Base-by-base conservation (phyloP, 164 flowering plant species). In the Chloranthus sessilifolius region DNA sequence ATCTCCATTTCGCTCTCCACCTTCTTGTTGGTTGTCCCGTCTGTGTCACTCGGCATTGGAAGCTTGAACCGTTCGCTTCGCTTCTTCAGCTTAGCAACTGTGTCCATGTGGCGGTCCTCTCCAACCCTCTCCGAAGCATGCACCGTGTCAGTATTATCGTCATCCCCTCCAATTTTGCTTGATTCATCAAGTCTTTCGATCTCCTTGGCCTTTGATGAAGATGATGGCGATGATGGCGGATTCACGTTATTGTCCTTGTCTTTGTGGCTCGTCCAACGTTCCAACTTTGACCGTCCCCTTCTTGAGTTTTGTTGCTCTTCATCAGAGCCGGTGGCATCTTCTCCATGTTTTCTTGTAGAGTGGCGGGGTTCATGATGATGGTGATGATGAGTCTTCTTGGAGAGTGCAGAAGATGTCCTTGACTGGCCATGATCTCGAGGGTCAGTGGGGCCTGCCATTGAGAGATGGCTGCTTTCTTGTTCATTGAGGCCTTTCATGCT, bases 11-110 rank as follows among this genome's bases (percentile, higher is more conserved):
- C 97, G 47, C 28, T 60, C 49, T 83, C 97, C 54, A 59, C 60
- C 72, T 74, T 89, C 61, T 72, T 77, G 24, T 62, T 62, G 22
- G 73, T 50, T 3, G 36, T 4, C 2, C 67, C n/a, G 10, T 90
- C 97, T 63, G 88, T 88, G 57, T 83, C 99, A 65, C 74, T 70
- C 2, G 97, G 83, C 95, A 94, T 72, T 28, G 97, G 97, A 55
- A 83, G 85, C 66, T 90, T 94, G 77, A 94, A 94, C 39, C 99
- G 74, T 62, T 94, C 99, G 39, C 99, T 89, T 31, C 99, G 67
- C 63, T 88, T 89, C 74, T 85, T 94, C 56, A 94, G 64, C 76
- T 89, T 94, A 45, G 70, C 96, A 26, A 87, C 88, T 7, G 99
- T 87, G 55, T 94, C 97, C 46, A 87, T 66, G 72, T 83, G 99